A percentile compares a stretch with the other conserved stretches of the same genome.
These are phyloP conservation scores for Theobroma cacao DNA, from an alignment of 345 rosid species.

Conservation along the genomic window DNA sequence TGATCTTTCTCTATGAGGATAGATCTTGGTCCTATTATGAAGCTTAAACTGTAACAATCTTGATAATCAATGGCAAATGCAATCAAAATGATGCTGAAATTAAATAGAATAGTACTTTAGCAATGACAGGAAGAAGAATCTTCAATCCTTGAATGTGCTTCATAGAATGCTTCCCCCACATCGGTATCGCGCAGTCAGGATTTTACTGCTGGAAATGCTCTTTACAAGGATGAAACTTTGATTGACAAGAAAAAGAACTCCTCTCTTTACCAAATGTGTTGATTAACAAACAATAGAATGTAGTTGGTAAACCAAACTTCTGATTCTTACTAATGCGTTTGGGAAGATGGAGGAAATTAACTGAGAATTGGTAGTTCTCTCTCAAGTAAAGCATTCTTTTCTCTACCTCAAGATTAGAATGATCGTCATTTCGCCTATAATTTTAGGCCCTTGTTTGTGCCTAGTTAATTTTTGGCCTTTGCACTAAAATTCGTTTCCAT, in stretches of 20 bases:
- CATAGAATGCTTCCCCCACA: too few species aligned
- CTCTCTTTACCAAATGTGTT: background rate
- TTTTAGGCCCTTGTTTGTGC: background rate
- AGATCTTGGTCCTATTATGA: background rate
- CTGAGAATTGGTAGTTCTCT: background rate
- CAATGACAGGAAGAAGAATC: background rate
- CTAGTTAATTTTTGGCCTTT: background rate
- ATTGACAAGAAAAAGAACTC: too few species aligned
- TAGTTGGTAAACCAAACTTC: background rate
- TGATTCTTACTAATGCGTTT: background rate
- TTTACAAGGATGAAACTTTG: too few species aligned
- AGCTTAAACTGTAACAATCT: background rate
- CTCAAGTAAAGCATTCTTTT: background rate
- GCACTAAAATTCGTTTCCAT: background rate
- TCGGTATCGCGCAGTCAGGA: too few species aligned
- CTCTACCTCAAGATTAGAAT: too few species aligned
- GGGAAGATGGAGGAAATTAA: background rate
- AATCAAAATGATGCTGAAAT: background rate
- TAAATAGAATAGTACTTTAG: background rate
- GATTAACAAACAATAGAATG: background rate
- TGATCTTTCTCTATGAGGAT: too few species aligned
- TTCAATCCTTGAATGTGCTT: background rate
- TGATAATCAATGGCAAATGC: background rate
- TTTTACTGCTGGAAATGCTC: too few species aligned
- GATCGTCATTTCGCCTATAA: too few species aligned